A percentile compares a stretch with the other conserved stretches of the same genome.
Conservation (phyloP, 1,284 basidiomycete species). For the Apiotrichum porosum region DNA sequence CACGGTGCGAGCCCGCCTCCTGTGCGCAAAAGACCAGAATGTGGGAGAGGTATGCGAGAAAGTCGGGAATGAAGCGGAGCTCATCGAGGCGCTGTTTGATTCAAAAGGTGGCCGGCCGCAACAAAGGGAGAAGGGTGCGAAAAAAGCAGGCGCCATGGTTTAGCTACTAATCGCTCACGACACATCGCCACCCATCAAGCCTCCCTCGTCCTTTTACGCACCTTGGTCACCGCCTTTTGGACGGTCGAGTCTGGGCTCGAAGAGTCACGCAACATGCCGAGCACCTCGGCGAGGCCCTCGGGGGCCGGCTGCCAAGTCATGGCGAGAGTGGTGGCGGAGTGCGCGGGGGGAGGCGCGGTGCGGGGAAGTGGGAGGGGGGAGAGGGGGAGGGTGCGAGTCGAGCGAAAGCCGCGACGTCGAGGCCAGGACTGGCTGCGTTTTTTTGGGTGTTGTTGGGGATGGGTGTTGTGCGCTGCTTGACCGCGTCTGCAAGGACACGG, state of each 20-base stretch:
- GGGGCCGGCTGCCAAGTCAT: conserved; percentile 48
- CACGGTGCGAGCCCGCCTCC: conserved; percentile 85
- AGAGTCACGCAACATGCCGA: conserved; percentile 49
- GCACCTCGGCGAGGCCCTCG: conserved; percentile 47
- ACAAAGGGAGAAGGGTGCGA: neutral
- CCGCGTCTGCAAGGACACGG: no score
- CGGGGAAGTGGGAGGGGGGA: neutral
- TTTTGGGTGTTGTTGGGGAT: no score
- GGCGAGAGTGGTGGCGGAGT: neutral
- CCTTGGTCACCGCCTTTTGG: conserved; percentile 48
- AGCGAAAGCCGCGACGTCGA: neutral
- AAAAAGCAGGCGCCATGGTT: neutral
- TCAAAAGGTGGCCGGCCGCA: neutral
- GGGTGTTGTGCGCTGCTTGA: neutral
- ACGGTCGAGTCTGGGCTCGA: conserved; percentile 46
- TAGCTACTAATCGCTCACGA: no score
- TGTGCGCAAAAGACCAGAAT: conserved; percentile 63
- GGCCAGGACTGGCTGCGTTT: no score
- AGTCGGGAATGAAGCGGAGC: conserved; percentile 84
- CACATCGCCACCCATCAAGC: no score
- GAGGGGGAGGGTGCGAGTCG: neutral
- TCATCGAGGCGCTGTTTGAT: conserved; percentile 72
- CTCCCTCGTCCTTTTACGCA: conserved; percentile 22
- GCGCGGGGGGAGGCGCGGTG: neutral
- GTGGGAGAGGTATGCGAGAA: conserved; percentile 93